Conservation (phyloP, 352 stramenopile species). For the Pythium periplocum region DNA sequence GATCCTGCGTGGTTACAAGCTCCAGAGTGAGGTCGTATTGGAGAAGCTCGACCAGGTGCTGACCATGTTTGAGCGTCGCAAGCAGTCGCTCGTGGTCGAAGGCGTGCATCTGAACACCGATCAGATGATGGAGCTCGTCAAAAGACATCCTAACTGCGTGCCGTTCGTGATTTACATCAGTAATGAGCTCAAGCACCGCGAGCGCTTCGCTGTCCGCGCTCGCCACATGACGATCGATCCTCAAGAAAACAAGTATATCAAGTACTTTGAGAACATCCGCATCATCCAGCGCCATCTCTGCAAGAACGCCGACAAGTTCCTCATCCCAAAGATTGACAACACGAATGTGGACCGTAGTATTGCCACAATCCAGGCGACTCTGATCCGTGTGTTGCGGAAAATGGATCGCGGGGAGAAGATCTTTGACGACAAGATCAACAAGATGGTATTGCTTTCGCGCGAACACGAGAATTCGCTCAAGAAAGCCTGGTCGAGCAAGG, state of each 20-base stretch:
- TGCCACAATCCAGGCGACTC: slow-evolving; percentile 78
- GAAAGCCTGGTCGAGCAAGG: slow-evolving; percentile 85
- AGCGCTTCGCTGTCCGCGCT: slow-evolving; percentile 78
- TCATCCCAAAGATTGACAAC: slow-evolving; percentile 90
- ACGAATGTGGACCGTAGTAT: slow-evolving; percentile 86
- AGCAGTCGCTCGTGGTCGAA: slow-evolving; percentile 82
- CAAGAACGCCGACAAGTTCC: slow-evolving; percentile 75
- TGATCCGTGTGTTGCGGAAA: slow-evolving; percentile 79
- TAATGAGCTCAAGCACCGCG: slow-evolving; percentile 84
- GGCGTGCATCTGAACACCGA: slow-evolving; percentile 84
- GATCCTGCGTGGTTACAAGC: slow-evolving; percentile 73
- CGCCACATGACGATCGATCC: slow-evolving; percentile 87
- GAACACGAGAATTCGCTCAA: slow-evolving; percentile 87
- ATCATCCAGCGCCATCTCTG: slow-evolving; percentile 84
- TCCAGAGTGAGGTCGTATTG: slow-evolving; percentile 77
- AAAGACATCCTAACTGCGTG: slow-evolving; percentile 77
- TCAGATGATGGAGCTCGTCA: slow-evolving; percentile 73
- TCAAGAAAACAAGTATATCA: slow-evolving; percentile 89
- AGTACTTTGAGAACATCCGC: slow-evolving; percentile 89
- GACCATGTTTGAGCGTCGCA: slow-evolving; percentile 80
- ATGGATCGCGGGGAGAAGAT: slow-evolving; percentile 70
- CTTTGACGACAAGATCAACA: slow-evolving; percentile 71
- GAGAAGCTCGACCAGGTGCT: slow-evolving; percentile 81
- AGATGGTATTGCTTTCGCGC: slow-evolving; percentile 80
- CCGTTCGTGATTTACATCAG: slow-evolving; percentile 89